These are phyloP conservation scores for Ophiostoma angusticollis DNA, from an alignment of 2,329 filamentous ascomycete genomes.

Conservation along the genomic window DNA sequence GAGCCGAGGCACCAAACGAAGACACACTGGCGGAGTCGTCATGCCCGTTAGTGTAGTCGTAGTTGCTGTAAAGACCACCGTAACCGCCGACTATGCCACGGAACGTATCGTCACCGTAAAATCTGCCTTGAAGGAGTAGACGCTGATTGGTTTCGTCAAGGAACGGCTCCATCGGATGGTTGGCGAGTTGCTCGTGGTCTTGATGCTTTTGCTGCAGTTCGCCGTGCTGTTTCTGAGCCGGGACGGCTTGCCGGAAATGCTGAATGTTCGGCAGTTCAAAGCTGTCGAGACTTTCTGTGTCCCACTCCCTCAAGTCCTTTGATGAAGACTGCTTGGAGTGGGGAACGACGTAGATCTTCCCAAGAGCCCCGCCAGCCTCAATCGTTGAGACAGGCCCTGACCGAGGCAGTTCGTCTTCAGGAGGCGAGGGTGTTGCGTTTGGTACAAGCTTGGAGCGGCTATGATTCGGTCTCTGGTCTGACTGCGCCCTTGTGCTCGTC, in stretches of 20 bases:
- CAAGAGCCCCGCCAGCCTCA: background rate
- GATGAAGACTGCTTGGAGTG: background rate
- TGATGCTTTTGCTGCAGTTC: background rate
- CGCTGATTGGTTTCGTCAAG: background rate
- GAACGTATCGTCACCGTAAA: background rate
- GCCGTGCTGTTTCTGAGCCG: background rate
- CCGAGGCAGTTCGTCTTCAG: background rate
- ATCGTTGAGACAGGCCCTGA: background rate
- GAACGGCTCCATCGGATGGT: background rate
- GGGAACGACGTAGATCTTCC: background rate
- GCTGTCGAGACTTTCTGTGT: slow-evolving; percentile 13
- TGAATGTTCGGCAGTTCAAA: slow-evolving; percentile 12
- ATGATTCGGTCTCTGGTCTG: background rate
- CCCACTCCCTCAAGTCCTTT: slow-evolving; percentile 2
- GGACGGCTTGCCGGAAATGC: background rate
- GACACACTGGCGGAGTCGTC: slow-evolving; percentile 16
- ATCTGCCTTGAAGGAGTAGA: background rate
- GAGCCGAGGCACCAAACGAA: slow-evolving; percentile 24
- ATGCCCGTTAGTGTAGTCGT: slow-evolving; percentile 9
- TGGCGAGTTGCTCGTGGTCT: background rate
- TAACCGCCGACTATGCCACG: background rate
- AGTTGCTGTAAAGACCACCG: slow-evolving; percentile 1
- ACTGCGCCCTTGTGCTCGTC: too few relatives aligned
- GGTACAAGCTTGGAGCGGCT: background rate
- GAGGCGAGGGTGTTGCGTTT: background rate